Base-by-base conservation (phyloP, 2,329 filamentous ascomycete genomes). In the Diaporthe ilicicola region DNA sequence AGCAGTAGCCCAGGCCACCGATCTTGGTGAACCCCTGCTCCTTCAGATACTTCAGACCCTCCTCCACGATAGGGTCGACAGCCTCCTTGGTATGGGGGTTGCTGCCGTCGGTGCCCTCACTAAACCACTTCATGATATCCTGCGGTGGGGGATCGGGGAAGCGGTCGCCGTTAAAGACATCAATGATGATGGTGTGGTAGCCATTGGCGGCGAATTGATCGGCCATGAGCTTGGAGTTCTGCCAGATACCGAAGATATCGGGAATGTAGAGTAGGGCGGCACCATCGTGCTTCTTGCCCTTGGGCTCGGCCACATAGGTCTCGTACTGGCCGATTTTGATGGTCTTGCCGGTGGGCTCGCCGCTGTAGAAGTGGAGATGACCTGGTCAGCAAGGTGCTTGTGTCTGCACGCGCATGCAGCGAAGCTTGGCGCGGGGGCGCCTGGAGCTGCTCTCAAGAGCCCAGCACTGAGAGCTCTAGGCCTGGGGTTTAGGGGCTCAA, bases 141-240 rank as follows among this genome's bases (percentile, higher is more conserved):
- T 66, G 74, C 72, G 83, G 81, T 59, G 82, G 84, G 78, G 90
- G 87, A 73, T 91, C 76, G 1, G 82, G 77, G 67, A 93, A 79
- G 19, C 89, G 78, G 77, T 93, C 90, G 72, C 90, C 91, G 73
- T 90, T 86, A 85, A 94, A 93, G 66, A 92, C 81, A 79, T 95
- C 93, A 34, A 92, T 88, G 72, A 94, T 86, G 51, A 93, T 82
- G 69, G 87, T 87, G 70, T 90, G 84, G 82, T 93, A 94, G 75
- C 91, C 93, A 78, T 92, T 92, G 74, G 89, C 88, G 70, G 93
- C 93, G 79, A 88, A 92, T 77, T 93, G 89, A 83, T 95, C 93
- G 72, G 92, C 92, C 76, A 94, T 88, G 73, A 92, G 83, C 81
- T 91, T 81, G 77, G 84, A 82, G 80, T 92, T 90, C 72, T 87